These are phyloP conservation scores for Monilinia polystroma DNA, from an alignment of 2,329 filamentous ascomycete genomes.

Conservation along the genomic window DNA sequence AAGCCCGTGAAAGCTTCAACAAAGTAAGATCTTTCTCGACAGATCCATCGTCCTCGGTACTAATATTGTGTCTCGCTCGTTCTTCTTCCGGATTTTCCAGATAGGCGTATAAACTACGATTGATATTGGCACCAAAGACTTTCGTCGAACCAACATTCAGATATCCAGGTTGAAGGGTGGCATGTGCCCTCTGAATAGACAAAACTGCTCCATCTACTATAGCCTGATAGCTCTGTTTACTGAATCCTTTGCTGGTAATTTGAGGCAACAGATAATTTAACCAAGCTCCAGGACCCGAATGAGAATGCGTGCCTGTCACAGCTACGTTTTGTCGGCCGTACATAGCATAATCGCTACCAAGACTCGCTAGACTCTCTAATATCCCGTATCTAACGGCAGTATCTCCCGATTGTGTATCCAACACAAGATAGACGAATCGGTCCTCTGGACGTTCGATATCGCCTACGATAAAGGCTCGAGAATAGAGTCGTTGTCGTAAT, in stretches of 20 bases:
- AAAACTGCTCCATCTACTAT: slow-evolving; percentile 83
- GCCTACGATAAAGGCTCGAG: slow-evolving; percentile 84
- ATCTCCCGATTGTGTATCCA: slow-evolving; percentile 86
- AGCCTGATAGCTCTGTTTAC: slow-evolving; percentile 81
- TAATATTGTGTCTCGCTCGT: slow-evolving; percentile 62
- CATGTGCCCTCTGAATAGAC: slow-evolving; percentile 79
- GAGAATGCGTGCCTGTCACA: slow-evolving; percentile 88
- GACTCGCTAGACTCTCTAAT: slow-evolving; percentile 64
- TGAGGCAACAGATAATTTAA: slow-evolving; percentile 92
- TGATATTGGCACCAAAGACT: slow-evolving; percentile 77
- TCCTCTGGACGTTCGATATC: slow-evolving; percentile 63
- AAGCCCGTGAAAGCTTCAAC: slow-evolving; percentile 71
- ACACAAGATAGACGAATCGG: slow-evolving; percentile 80
- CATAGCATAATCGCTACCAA: slow-evolving; percentile 70
- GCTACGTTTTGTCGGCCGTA: slow-evolving; percentile 83
- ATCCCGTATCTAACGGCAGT: slow-evolving; percentile 88
- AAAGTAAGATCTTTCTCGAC: slow-evolving; percentile 78
- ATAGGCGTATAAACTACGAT: slow-evolving; percentile 85
- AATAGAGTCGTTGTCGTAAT: slow-evolving; percentile 82
- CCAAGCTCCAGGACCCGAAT: slow-evolving; percentile 89
- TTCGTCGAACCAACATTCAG: slow-evolving; percentile 69
- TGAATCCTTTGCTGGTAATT: slow-evolving; percentile 82
- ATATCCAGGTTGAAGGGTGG: slow-evolving; percentile 62
- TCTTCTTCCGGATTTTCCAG: slow-evolving; percentile 79
- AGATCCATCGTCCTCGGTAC: slow-evolving; percentile 52